phyloP scores from a whole-genome alignment of 495 filamentous ascomycete genomes.

The Penicillium goetzii region DNA sequence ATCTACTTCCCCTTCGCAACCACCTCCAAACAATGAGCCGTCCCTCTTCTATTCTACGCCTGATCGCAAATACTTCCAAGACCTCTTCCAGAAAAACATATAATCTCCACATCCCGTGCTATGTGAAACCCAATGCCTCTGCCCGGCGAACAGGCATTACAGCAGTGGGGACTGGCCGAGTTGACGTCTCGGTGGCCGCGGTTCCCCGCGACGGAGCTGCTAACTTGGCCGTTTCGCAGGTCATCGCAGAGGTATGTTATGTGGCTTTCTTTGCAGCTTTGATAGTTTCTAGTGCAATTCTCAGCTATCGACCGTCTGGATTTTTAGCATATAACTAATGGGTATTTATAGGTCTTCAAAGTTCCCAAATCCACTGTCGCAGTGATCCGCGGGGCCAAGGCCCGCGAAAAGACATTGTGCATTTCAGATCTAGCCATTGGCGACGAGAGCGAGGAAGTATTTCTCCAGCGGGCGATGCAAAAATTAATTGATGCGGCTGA shows the following conservation, averaged over 20 bases:
- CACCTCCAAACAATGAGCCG: slow-evolving; percentile 14
- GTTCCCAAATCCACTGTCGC: slow-evolving; percentile 66
- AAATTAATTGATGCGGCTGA: slow-evolving; percentile 19
- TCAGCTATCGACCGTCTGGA: neutral
- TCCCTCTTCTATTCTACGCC: slow-evolving; percentile 29
- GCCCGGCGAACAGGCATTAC: slow-evolving; percentile 62
- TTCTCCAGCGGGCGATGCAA: slow-evolving; percentile 30
- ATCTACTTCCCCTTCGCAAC: slow-evolving; percentile 5
- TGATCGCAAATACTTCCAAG: slow-evolving; percentile 22
- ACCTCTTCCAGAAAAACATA: slow-evolving; percentile 18
- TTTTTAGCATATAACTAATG: no score
- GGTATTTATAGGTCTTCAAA: slow-evolving; percentile 56
- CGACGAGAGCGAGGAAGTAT: slow-evolving; percentile 31
- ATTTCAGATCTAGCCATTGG: slow-evolving; percentile 37
- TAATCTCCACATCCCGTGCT: slow-evolving; percentile 55
- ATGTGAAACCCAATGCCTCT: slow-evolving; percentile 66
- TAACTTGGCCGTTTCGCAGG: slow-evolving; percentile 65
- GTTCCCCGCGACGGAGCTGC: slow-evolving; percentile 67
- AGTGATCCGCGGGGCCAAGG: slow-evolving; percentile 65
- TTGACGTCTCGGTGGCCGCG: slow-evolving; percentile 66
- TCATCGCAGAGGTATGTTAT: slow-evolving; percentile 62
- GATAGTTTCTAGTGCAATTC: neutral
- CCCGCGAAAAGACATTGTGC: slow-evolving; percentile 61
- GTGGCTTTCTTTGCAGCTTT: neutral
- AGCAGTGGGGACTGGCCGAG: slow-evolving; percentile 53